Conservation (phyloP, 495 filamentous ascomycete species). For the Rhypophila decipiens region DNA sequence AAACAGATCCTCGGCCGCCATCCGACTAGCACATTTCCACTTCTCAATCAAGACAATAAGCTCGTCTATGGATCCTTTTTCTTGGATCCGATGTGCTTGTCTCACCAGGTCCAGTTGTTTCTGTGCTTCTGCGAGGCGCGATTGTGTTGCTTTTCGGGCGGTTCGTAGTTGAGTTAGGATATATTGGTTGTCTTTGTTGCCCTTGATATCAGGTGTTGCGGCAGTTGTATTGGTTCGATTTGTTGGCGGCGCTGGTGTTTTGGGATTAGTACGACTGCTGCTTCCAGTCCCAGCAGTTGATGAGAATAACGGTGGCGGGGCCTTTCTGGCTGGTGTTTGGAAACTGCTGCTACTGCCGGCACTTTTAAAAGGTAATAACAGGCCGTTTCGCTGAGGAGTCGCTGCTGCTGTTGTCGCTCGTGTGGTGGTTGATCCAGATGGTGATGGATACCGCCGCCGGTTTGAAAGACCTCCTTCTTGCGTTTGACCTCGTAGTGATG, state of each 20-base stretch:
- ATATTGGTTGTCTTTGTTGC: neutral
- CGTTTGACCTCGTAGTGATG: no score
- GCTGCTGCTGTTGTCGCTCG: no score
- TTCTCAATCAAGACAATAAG: conserved; percentile 13
- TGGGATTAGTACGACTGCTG: no score
- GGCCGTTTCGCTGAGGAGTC: no score
- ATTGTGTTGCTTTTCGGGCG: conserved; percentile 2
- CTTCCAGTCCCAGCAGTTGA: neutral
- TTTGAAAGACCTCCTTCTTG: no score
- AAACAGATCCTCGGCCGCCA: conserved; percentile 26
- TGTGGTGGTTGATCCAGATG: no score
- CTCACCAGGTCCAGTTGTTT: conserved; percentile 10
- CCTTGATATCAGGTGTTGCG: neutral
- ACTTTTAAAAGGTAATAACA: no score
- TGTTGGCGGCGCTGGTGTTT: neutral
- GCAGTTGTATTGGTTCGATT: neutral
- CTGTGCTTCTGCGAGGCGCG: conserved; percentile 6
- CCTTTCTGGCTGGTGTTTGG: neutral
- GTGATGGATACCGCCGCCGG: no score
- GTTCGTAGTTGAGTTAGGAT: conserved; percentile 3
- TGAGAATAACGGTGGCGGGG: no score
- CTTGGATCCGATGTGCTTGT: conserved; percentile 15
- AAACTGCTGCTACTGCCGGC: no score
- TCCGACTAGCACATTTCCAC: conserved; percentile 19
- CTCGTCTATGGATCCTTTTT: conserved; percentile 11